These are phyloP conservation scores for Euphrasia confusa DNA, from an alignment of 257 asterid species.

Conservation along the genomic window DNA sequence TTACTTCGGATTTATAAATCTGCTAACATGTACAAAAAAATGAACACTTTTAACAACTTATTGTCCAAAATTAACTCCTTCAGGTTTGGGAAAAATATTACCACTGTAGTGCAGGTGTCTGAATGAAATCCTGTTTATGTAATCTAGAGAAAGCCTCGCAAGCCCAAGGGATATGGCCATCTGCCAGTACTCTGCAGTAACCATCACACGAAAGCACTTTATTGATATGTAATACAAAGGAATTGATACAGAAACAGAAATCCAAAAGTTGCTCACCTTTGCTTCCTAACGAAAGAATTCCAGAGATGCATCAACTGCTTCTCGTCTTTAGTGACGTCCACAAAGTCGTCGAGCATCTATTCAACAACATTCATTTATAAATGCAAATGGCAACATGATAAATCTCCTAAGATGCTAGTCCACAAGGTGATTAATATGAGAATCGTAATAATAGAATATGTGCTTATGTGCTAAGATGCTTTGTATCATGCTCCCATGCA, in stretches of 20 bases:
- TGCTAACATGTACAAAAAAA: background rate
- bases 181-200: slow-evolving; percentile 82
- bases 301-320: slow-evolving; percentile 97
- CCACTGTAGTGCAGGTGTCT: slow-evolving; percentile 70
- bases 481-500: slow-evolving; percentile 8
- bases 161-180: slow-evolving; percentile 97
- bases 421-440: slow-evolving; percentile 19
- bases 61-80: no score
- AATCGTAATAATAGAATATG: no score
- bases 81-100: slow-evolving; percentile 23
- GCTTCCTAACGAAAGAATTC: slow-evolving; percentile 96
- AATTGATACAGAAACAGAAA: slow-evolving; percentile 5
- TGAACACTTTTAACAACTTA: no score
- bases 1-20: background rate
- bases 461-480: background rate
- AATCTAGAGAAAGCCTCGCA: slow-evolving; percentile 90
- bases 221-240: background rate
- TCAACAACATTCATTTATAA: slow-evolving; percentile 22
- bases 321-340: slow-evolving; percentile 93
- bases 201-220: slow-evolving; percentile 21
- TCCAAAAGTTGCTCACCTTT: slow-evolving; percentile 48
- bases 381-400: slow-evolving; percentile 9
- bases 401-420: slow-evolving; percentile 20
- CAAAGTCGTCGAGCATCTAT: slow-evolving; percentile 99
- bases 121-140: slow-evolving; percentile 57